phyloP scores from a whole-genome alignment of 1,139 yeast species.

The Hemisphaericaspora subhashii region DNA sequence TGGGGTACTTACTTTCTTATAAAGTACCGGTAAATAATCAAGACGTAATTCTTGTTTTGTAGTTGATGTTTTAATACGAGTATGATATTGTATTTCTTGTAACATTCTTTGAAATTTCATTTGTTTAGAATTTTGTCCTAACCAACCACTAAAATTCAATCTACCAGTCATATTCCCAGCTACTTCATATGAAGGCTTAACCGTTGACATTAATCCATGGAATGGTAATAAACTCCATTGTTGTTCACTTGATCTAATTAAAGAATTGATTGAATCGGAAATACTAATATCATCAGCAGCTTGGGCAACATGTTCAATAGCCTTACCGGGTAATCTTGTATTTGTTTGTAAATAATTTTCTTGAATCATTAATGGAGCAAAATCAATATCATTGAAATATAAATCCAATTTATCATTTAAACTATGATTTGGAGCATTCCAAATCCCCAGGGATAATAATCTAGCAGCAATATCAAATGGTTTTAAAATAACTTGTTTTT shows the following conservation, averaged over 20 bases:
- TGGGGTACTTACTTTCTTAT: slow-evolving; percentile 56
- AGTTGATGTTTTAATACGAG: slow-evolving; percentile 76
- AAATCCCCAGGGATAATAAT: slow-evolving; percentile 42
- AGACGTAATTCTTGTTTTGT: slow-evolving; percentile 74
- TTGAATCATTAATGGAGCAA: slow-evolving; percentile 93
- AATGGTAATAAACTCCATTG: slow-evolving; percentile 95
- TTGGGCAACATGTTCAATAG: slow-evolving; percentile 61
- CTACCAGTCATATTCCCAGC: slow-evolving; percentile 74
- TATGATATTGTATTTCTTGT: slow-evolving; percentile 87
- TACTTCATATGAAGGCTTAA: slow-evolving; percentile 73
- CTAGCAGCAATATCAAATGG: slow-evolving; percentile 90
- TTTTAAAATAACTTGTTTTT: slow-evolving; percentile 84
- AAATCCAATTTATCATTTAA: slow-evolving; percentile 83
- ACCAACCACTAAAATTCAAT: slow-evolving; percentile 79
- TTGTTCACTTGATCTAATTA: slow-evolving; percentile 89
- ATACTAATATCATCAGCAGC: slow-evolving; percentile 87
- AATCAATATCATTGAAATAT: slow-evolving; percentile 92
- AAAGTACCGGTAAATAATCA: slow-evolving; percentile 71
- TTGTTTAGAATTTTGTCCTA: slow-evolving; percentile 88
- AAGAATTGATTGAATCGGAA: slow-evolving; percentile 76
- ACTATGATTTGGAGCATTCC: slow-evolving; percentile 35
- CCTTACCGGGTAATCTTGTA: slow-evolving; percentile 51
- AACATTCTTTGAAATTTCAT: slow-evolving; percentile 76
- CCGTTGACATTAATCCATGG: slow-evolving; percentile 86
- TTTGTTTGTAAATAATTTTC: slow-evolving; percentile 79